phyloP scores from a whole-genome alignment of 129 eudicot species.

The Flaveria sonorensis region DNA sequence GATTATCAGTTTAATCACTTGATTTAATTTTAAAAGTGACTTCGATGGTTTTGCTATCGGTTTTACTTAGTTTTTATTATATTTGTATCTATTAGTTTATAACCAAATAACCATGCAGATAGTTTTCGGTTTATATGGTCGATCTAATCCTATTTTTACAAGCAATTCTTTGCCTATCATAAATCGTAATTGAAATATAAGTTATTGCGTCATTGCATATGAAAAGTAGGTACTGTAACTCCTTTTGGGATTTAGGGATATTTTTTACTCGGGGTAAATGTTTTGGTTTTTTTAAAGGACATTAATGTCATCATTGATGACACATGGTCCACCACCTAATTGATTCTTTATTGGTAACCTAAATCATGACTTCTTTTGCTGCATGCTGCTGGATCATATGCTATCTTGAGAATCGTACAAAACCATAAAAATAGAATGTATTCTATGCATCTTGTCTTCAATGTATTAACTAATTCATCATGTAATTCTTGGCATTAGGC shows the following conservation, averaged over 20 bases:
- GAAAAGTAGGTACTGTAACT: neutral
- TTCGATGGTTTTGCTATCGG: no score
- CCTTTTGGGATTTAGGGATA: neutral
- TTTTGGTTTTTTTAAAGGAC: constrained; percentile 10
- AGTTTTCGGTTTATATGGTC: no score
- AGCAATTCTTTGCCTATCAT: neutral
- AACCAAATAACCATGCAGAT: no score
- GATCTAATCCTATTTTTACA: neutral
- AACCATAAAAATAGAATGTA: neutral
- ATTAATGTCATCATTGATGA: constrained; percentile 44
- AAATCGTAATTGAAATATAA: neutral
- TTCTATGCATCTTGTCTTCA: neutral
- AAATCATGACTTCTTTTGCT: constrained; percentile 37
- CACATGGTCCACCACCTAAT: constrained; percentile 42
- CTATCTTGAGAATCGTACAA: constrained; percentile 19
- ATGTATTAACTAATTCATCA: neutral
- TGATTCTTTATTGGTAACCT: constrained; percentile 36
- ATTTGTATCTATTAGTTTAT: no score
- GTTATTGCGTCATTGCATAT: neutral
- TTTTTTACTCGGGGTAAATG: constrained; percentile 21
- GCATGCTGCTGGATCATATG: constrained; percentile 45
- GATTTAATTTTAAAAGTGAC: no score
- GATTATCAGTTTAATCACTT: no score
- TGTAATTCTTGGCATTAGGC: constrained; percentile 53
- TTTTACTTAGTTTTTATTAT: no score